phyloP scores from a whole-genome alignment of 2,329 filamentous ascomycete genomes.

The Botrytis tulipae region DNA sequence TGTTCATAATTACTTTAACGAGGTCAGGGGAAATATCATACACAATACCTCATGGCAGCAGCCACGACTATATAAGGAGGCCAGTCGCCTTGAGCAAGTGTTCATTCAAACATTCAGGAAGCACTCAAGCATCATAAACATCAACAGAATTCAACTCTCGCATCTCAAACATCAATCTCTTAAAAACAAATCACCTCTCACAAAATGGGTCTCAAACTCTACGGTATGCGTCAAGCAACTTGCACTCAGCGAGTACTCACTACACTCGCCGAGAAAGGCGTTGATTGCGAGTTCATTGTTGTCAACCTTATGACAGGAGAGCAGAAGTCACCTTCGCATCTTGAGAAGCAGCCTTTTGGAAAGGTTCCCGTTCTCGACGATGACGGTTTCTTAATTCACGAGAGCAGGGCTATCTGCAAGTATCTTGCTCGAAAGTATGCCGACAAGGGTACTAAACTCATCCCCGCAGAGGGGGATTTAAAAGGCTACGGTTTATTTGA shows the following conservation, averaged over 20 bases:
- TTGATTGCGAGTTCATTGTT: slow-evolving; percentile 34
- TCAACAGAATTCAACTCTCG: not conserved
- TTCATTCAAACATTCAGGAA: not conserved
- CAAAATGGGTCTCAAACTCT: slow-evolving; percentile 39
- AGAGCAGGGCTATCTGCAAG: slow-evolving; percentile 37
- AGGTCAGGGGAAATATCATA: not conserved
- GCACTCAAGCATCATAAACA: not conserved
- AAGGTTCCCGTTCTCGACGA: slow-evolving; percentile 41
- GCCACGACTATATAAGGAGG: not conserved
- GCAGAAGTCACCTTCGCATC: slow-evolving; percentile 29
- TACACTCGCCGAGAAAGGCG: slow-evolving; percentile 36
- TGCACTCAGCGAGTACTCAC: slow-evolving; percentile 36
- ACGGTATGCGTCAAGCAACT: slow-evolving; percentile 34
- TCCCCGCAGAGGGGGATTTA: slow-evolving; percentile 31
- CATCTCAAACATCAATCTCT: not conserved
- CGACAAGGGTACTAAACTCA: slow-evolving; percentile 31
- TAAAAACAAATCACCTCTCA: not conserved
- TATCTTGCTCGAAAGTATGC: slow-evolving; percentile 38
- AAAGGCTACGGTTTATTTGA: slow-evolving; percentile 32
- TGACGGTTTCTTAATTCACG: slow-evolving; percentile 36
- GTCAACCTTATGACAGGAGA: slow-evolving; percentile 34
- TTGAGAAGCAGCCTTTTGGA: slow-evolving; percentile 40
- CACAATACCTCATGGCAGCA: not conserved
- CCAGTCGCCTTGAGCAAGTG: not conserved
- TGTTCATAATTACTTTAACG: not conserved